A percentile compares a stretch with the other conserved stretches of the same genome.
phyloP scores from a whole-genome alignment of 768 basidiomycete genomes.

The Amanita rubescens region DNA sequence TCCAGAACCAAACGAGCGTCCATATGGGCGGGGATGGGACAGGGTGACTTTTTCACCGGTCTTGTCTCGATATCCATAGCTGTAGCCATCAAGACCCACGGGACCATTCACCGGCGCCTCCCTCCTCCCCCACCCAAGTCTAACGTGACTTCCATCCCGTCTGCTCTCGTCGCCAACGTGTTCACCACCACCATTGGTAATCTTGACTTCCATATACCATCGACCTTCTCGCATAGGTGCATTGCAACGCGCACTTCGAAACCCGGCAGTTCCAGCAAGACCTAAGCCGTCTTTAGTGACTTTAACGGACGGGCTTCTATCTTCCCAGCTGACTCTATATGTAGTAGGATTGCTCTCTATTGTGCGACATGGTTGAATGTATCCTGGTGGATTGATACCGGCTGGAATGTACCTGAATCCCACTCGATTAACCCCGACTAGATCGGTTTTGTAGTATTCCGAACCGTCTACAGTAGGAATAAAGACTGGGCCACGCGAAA shows the following conservation, averaged over 20 bases:
- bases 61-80: conserved; percentile 87
- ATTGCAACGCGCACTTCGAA: conserved; percentile 84
- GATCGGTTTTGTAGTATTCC: conserved; percentile 60
- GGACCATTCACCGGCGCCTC: conserved; percentile 94
- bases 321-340: conserved; percentile 84
- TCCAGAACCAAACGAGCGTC: conserved; percentile 63
- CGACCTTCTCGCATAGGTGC: conserved; percentile 82
- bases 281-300: conserved; percentile 74
- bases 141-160: conserved; percentile 71
- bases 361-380: conserved; percentile 59
- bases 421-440: conserved; percentile 64
- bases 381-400: conserved; percentile 57
- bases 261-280: conserved; percentile 80
- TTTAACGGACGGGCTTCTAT: conserved; percentile 74
- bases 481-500: conserved; percentile 71
- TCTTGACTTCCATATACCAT: conserved; percentile 91
- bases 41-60: conserved; percentile 87
- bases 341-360: conserved; percentile 71
- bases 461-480: conserved; percentile 48
- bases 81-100: conserved; percentile 89
- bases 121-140: conserved; percentile 87
- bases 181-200: conserved; percentile 70
- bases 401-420: conserved; percentile 79
- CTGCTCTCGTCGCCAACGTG: conserved; percentile 37
- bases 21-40: conserved; percentile 76